A percentile compares a stretch with the other conserved stretches of the same genome.
These are phyloP conservation scores for Phytopythium chamaehyphon DNA, from an alignment of 352 stramenopile species.

Conservation along the genomic window DNA sequence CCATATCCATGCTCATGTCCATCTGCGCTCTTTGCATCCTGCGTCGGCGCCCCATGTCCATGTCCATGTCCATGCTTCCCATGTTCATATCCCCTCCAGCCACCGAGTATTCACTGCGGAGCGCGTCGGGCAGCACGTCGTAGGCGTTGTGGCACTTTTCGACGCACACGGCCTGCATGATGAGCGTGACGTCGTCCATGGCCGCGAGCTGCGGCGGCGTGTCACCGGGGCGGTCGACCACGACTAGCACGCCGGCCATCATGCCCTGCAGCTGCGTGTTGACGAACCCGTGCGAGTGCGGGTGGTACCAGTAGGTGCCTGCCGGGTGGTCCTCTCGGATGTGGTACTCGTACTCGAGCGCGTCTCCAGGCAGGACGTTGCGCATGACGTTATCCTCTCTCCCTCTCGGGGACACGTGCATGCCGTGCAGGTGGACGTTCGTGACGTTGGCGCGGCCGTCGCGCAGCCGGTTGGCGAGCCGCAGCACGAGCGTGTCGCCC, in stretches of 20 bases:
- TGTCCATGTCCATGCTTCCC: constrained; percentile 11
- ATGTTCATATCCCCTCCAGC: constrained; percentile 6
- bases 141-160: constrained; percentile 62
- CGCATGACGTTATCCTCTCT: constrained; percentile 58
- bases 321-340: constrained; percentile 62
- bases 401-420: constrained; percentile 58
- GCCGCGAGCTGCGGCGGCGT: constrained; percentile 40
- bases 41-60: constrained; percentile 7
- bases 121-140: constrained; percentile 51
- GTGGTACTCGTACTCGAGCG: constrained; percentile 58
- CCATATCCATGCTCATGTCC: constrained; percentile 9
- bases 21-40: constrained; percentile 6
- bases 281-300: constrained; percentile 64
- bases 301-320: constrained; percentile 82
- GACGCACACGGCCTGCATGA: constrained; percentile 65
- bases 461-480: constrained; percentile 48
- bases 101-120: constrained; percentile 48
- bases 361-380: constrained; percentile 38
- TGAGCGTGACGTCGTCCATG: constrained; percentile 65
- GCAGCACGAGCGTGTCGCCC: constrained; percentile 53
- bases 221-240: constrained; percentile 54
- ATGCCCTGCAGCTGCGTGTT: constrained; percentile 75
- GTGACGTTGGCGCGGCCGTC: constrained; percentile 52
- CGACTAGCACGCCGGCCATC: constrained; percentile 64
- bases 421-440: constrained; percentile 68